A percentile compares a stretch with the other conserved stretches of the same genome.
Evolutionary conservation across 768 basidiomycete species (phyloP).

Genomic region (Suillus bovinus): DNA sequence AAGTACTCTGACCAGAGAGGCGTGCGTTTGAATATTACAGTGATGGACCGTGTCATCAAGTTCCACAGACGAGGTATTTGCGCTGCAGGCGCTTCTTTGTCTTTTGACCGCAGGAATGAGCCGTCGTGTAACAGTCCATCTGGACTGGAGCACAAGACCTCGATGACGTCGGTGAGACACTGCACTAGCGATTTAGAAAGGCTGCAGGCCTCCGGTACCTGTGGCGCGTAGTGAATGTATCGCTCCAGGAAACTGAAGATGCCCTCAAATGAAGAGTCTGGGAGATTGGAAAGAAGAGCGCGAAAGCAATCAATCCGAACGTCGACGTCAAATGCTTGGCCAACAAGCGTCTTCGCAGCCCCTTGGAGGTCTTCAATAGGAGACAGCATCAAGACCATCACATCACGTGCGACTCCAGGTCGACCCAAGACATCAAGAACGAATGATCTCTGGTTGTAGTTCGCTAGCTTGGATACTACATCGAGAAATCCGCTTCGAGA

Average conservation of each 20-base stretch:
- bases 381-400: constrained; percentile 76
- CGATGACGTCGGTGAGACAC: constrained; percentile 90
- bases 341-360: constrained; percentile 77
- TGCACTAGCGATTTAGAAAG: constrained; percentile 89
- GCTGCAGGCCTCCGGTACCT: constrained; percentile 82
- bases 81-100: constrained; percentile 47
- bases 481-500: constrained; percentile 66
- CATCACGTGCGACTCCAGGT: constrained; percentile 56
- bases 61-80: constrained; percentile 76
- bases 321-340: constrained; percentile 88
- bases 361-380: constrained; percentile 74
- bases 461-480: constrained; percentile 62
- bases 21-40: constrained; percentile 83
- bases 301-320: constrained; percentile 87
- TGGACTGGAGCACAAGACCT: constrained; percentile 74
- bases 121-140: constrained; percentile 68
- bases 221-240: constrained; percentile 62
- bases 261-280: constrained; percentile 68
- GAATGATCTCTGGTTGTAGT: constrained; percentile 54
- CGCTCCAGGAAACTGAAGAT: constrained; percentile 64
- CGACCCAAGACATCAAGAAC: constrained; percentile 55
- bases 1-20: constrained; percentile 81
- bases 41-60: constrained; percentile 75
- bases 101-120: constrained; percentile 47
- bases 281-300: constrained; percentile 66